Evolutionary conservation across 768 basidiomycete species (phyloP), one percentile per base, ranked within the genome.

Genomic region (Antrodiella citrinella): DNA sequence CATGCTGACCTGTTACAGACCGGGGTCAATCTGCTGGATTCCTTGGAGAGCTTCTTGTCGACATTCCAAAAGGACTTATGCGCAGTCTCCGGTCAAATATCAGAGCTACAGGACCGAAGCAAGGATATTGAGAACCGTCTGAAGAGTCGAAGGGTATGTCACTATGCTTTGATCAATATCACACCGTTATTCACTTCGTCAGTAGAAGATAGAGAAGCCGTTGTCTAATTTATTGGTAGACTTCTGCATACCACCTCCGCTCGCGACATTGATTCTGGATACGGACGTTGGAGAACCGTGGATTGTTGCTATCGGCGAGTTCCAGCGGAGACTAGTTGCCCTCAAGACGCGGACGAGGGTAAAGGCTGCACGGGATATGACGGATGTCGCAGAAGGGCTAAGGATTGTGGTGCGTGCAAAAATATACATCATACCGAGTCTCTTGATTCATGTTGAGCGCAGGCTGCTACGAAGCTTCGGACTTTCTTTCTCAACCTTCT

Each of bases 41-140:
- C 91, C 1, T 75, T 99, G 2, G 86, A 96, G 57, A 75, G 82
- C 1, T 98, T 98, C 66, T 76, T 99, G 10, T 92, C 91, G 2
- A 96, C 90, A 0, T 99, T 99, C 61, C 95, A 97, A 67, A 86
- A 76, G 58, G 95, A 99, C 65, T 74, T 99, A 19, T 88, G 91
- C 4, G 84, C 86, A 1, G 96, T 98, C 9, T 97, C 96, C 2
- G 90, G 92, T 2, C 94, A 99, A 64, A 95, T 99, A 64, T 87
- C 91, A 1, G 91, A 97, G 54, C 74, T 99, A 20, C 96, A 98
- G 61, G 79, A 81, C 55, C 77, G 91, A 26, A 94, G 91, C 63
- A 86, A 88, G 56, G 87, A 87, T 39, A 96, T 98, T 15, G 96
- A 98, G 55, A 80, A 78, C 52, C 79, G 85, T 51, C 74, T 98